Evolutionary conservation across 345 rosid genomes (phyloP).

Genomic region (Draba incana): DNA sequence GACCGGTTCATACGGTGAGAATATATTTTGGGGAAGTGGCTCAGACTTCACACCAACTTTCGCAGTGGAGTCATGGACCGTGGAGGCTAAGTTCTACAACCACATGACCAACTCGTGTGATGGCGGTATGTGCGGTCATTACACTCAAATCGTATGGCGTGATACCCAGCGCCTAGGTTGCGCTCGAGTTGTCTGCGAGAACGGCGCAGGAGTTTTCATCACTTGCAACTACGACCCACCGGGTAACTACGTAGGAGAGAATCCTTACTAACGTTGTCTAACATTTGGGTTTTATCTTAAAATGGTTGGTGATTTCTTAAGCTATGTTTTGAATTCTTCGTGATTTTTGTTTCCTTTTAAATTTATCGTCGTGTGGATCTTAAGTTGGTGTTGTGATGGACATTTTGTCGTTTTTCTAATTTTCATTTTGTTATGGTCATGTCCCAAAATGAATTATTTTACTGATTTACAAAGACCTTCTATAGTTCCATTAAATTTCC

Average conservation of each 20-base stretch:
- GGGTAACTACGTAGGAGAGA: slow-evolving; percentile 81
- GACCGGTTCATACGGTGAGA: slow-evolving; percentile 84
- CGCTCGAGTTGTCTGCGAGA: slow-evolving; percentile 59
- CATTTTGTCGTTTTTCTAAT: slow-evolving; percentile 19
- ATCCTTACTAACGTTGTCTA: slow-evolving; percentile 57
- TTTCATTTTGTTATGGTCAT: slow-evolving; percentile 20
- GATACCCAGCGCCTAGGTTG: slow-evolving; percentile 67
- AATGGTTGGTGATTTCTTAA: slow-evolving; percentile 9
- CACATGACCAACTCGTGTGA: slow-evolving; percentile 63
- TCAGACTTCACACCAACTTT: slow-evolving; percentile 63
- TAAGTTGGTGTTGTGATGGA: slow-evolving; percentile 23
- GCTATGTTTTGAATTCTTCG: not conserved
- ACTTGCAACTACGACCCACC: slow-evolving; percentile 95
- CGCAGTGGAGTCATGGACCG: slow-evolving; percentile 67
- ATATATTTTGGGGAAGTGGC: slow-evolving; percentile 94
- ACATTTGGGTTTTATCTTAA: not conserved
- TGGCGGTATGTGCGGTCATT: slow-evolving; percentile 71
- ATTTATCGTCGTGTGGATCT: not conserved
- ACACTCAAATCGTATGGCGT: slow-evolving; percentile 87
- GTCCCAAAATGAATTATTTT: not conserved
- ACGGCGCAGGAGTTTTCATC: slow-evolving; percentile 69
- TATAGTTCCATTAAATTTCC: no score
- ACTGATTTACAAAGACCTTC: no score
- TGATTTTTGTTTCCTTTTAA: not conserved
- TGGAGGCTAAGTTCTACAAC: slow-evolving; percentile 59